phyloP scores from a whole-genome alignment of 495 filamentous ascomycete genomes.

The Endocarpon pusillum region DNA sequence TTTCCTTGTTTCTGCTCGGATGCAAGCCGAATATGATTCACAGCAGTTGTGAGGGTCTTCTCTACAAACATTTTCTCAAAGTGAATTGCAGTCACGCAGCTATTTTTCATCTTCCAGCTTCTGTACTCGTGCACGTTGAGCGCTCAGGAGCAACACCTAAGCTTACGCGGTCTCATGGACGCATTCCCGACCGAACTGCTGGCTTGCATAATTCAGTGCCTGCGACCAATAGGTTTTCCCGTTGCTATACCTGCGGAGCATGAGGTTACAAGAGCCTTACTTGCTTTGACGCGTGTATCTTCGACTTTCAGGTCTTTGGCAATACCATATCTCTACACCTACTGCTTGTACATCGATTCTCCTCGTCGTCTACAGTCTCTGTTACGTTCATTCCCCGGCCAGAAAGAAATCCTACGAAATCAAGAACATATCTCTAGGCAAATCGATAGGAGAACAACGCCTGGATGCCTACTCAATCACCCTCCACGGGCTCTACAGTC shows the following conservation, averaged over 20 bases:
- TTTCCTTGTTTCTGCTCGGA: too few species aligned
- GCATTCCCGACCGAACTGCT: slow-evolving; percentile 13
- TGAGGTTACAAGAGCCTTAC: slow-evolving; percentile 10
- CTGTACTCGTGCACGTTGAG: too few species aligned
- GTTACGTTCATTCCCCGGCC: slow-evolving; percentile 2
- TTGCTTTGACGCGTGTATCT: slow-evolving; percentile 12
- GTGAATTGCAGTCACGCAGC: too few species aligned
- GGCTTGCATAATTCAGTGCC: slow-evolving; percentile 10
- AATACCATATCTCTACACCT: slow-evolving; percentile 9
- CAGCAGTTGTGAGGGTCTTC: too few species aligned
- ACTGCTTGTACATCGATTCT: slow-evolving; percentile 15
- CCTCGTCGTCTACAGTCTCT: slow-evolving; percentile 2
- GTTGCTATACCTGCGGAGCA: slow-evolving; percentile 7
- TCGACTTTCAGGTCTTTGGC: slow-evolving; percentile 10
- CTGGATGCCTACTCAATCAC: too few species aligned
- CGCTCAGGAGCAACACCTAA: too few species aligned
- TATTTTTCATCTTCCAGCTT: too few species aligned
- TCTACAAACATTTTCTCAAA: too few species aligned
- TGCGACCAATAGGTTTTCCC: slow-evolving; percentile 6
- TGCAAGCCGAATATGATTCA: too few species aligned
- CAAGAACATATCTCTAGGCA: slow-evolving; percentile 7
- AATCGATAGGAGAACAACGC: too few species aligned
- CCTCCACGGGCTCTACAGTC: too few species aligned
- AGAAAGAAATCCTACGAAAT: neutral
- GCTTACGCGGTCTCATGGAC: too few species aligned